These are phyloP conservation scores for Ceratobasidium sp. DNA, from an alignment of 1,284 basidiomycete species.

Conservation along the genomic window DNA sequence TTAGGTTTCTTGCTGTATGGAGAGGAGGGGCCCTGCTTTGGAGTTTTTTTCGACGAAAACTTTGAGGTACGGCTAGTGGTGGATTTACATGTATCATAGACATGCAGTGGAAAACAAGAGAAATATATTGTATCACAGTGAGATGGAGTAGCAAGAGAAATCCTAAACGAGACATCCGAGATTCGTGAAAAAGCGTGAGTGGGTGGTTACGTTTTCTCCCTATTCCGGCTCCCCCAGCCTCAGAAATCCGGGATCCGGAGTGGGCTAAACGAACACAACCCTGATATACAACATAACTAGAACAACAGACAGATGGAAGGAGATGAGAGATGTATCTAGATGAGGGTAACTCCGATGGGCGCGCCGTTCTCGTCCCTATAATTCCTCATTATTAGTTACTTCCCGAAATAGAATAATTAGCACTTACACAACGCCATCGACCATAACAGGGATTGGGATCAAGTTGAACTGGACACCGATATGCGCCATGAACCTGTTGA, in stretches of 20 bases:
- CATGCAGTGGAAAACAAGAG: not conserved
- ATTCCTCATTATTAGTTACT: not conserved
- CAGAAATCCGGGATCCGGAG: no score
- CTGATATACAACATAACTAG: slow-evolving; percentile 4
- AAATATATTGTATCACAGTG: slow-evolving; percentile 33
- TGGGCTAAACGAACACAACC: no score
- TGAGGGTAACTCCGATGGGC: slow-evolving; percentile 35
- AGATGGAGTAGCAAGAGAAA: not conserved
- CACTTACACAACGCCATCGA: slow-evolving; percentile 40
- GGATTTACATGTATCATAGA: slow-evolving; percentile 24
- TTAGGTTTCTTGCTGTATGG: not conserved
- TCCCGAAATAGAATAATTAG: not conserved
- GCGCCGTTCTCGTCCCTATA: slow-evolving; percentile 43
- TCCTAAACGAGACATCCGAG: slow-evolving; percentile 6
- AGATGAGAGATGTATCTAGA: slow-evolving; percentile 3
- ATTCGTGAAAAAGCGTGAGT: not conserved
- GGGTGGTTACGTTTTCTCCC: no score
- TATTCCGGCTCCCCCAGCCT: no score
- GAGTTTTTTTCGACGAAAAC: slow-evolving; percentile 10
- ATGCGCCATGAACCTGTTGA: slow-evolving; percentile 50
- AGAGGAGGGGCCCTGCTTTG: not conserved
- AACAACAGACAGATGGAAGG: not conserved
- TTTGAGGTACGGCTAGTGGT: slow-evolving; percentile 13
- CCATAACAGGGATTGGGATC: slow-evolving; percentile 45
- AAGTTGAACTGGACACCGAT: slow-evolving; percentile 49